Base-by-base conservation (phyloP, 257 asterid genomes). In the Solanum tacnaense region DNA sequence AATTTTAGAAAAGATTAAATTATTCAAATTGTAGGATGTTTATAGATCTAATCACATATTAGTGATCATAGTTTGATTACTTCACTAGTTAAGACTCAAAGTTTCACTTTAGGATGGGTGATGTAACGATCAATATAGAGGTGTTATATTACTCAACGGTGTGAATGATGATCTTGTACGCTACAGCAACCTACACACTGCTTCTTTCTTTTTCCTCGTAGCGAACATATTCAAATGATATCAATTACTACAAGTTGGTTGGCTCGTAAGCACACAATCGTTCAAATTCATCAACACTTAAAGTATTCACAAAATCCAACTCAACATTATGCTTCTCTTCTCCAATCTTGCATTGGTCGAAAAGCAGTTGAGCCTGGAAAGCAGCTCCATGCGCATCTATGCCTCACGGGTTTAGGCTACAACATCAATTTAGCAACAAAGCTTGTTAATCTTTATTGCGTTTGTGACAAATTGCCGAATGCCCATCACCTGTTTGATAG, bases 401-500 rank as follows among this genome's bases (percentile, higher is more conserved):
- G 87, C 88, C 41, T 90, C 35, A 91, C 84, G 36, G 95, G 94
- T 36, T 83, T 88, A 65, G 86, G 89, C 12, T 83, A 84, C 67
- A 86, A 90, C 84, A 85, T 89, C 18, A 72, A 88, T 71, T 86
- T 94, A 78, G 94, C 93, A 31, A 93, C 95, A 65, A 93, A 94
- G 60, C 93, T 94, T 44, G 93, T 94, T 9, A 92, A 91, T 75
- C 82, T 94, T 1, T 94, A 93, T 70, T 72, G 89, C 25, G 88
- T 91, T 25, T 93, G 95, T 89, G 89, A 67, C 88, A 83, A 88
- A 31, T 84, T 91, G 9, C 1, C 75, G 9, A 62, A 86, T 83
- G 97, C 97, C 87, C 95, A 89, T 88, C 41, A 89, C 6, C 89
- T 93, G 94, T 94, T 94, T 39, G 97, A 92, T 82, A 92, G 52